A percentile compares a stretch with the other conserved stretches of the same genome.
Conservation (phyloP, 129 eudicot genomes). For the Artemisia tridentata region DNA sequence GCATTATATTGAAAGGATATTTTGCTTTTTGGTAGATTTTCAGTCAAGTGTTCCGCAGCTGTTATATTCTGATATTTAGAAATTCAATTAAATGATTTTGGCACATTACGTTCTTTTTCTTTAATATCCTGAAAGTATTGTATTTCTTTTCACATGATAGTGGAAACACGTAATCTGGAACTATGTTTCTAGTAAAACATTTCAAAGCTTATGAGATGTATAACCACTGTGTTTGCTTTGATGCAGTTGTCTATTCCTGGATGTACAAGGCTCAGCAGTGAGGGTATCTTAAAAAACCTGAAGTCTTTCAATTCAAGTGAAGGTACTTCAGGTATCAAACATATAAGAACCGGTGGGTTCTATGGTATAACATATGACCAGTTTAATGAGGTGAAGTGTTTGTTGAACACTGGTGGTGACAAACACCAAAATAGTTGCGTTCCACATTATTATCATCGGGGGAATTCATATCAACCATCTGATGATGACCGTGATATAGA, state of each 20-base stretch:
- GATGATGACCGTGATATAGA: slow-evolving; percentile 83
- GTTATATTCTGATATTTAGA: too few relatives aligned
- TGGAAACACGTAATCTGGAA: too few relatives aligned
- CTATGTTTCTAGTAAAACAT: too few relatives aligned
- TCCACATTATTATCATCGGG: slow-evolving; percentile 54
- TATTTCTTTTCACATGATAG: too few relatives aligned
- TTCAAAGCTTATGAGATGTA: too few relatives aligned
- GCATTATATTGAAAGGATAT: too few relatives aligned
- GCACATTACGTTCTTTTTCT: too few relatives aligned
- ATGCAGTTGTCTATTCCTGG: slow-evolving; percentile 74
- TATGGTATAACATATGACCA: slow-evolving; percentile 60
- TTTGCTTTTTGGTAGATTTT: too few relatives aligned
- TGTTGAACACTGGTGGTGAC: slow-evolving; percentile 39
- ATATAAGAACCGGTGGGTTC: slow-evolving; percentile 65
- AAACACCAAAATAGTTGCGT: slow-evolving; percentile 25
- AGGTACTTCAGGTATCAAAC: slow-evolving; percentile 50
- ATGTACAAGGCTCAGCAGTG: slow-evolving; percentile 68
- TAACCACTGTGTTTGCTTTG: slow-evolving; percentile 8
- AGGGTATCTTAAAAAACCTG: slow-evolving; percentile 51
- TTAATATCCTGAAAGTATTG: too few relatives aligned
- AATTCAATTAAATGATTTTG: too few relatives aligned
- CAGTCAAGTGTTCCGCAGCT: too few relatives aligned
- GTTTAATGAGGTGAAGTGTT: slow-evolving; percentile 58
- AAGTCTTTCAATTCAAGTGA: slow-evolving; percentile 39
- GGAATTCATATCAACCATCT: slow-evolving; percentile 41